These are phyloP conservation scores for Chlamydomonas eustigma DNA, from an alignment of 139 green algal species.

Conservation along the genomic window DNA sequence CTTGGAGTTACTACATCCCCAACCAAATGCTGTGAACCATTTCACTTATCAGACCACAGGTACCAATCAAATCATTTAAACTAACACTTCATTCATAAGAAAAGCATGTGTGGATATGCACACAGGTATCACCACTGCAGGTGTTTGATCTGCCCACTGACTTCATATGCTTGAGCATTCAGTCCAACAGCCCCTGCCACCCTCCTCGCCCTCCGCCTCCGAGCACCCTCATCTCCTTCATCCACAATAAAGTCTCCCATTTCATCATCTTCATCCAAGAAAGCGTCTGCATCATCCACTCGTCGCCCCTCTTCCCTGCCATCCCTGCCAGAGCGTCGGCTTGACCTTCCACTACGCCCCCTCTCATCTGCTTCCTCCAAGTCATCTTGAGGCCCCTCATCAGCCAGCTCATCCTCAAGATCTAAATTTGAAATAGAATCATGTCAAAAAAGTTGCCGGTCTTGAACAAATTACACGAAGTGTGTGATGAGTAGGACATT, in stretches of 20 bases:
- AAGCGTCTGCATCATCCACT: conserved; percentile 16
- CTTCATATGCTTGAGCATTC: not conserved
- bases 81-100: too few species aligned
- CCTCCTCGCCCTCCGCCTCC: conserved; percentile 5
- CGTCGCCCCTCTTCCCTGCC: not conserved
- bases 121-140: too few species aligned
- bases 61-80: too few species aligned
- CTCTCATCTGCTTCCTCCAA: conserved; percentile 24
- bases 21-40: too few species aligned
- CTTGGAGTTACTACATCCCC: too few species aligned
- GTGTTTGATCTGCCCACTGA: too few species aligned
- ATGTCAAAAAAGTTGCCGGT: too few species aligned
- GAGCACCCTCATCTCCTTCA: conserved; percentile 55
- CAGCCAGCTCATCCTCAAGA: conserved; percentile 66
- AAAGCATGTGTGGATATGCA: too few species aligned
- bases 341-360: not conserved
- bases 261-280: conserved; percentile 50
- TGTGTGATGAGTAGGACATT: too few species aligned
- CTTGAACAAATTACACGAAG: too few species aligned
- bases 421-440: too few species aligned
- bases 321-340: not conserved
- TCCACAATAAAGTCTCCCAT: conserved; percentile 88
- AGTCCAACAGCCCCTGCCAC: conserved; percentile 15
- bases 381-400: not conserved
- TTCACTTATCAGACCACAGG: too few species aligned